phyloP scores from a whole-genome alignment of 1,139 yeast genomes.

The Nakaseomyces nivariensis region DNA sequence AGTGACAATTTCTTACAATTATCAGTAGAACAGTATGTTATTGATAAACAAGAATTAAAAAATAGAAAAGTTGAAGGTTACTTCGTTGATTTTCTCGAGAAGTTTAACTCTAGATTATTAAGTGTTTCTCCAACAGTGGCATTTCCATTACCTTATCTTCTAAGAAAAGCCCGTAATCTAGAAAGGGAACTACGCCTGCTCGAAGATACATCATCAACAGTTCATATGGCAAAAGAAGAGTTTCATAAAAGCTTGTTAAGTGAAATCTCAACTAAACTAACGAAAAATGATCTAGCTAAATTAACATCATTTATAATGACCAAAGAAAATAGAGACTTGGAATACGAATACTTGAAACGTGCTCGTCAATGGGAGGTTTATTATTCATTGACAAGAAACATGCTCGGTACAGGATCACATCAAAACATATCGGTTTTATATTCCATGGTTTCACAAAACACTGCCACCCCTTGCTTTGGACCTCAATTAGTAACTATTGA shows the following conservation, averaged over 20 bases:
- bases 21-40: slow-evolving; percentile 31
- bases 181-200: slow-evolving; percentile 36
- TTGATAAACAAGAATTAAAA: slow-evolving; percentile 11
- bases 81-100: slow-evolving; percentile 41
- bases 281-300: slow-evolving; percentile 24
- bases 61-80: slow-evolving; percentile 22
- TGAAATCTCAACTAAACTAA: slow-evolving; percentile 23
- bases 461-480: slow-evolving; percentile 87
- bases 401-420: slow-evolving; percentile 60
- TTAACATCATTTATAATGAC: slow-evolving; percentile 29
- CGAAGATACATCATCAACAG: slow-evolving; percentile 25
- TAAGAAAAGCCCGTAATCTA: slow-evolving; percentile 45
- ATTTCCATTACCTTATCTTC: slow-evolving; percentile 55
- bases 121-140: slow-evolving; percentile 71
- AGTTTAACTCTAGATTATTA: slow-evolving; percentile 42
- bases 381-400: slow-evolving; percentile 38
- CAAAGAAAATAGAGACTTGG: slow-evolving; percentile 32
- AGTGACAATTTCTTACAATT: slow-evolving; percentile 58
- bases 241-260: slow-evolving; percentile 15
- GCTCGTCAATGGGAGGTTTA: slow-evolving; percentile 55
- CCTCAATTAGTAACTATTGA: slow-evolving; percentile 78
- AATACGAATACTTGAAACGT: slow-evolving; percentile 32
- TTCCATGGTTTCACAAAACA: slow-evolving; percentile 72
- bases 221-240: slow-evolving; percentile 25
- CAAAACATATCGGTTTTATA: slow-evolving; percentile 70